Evolutionary conservation across 805 yeast genomes (phyloP), one percentile per base, ranked within the genome.

Genomic region (Tetrapisispora iriomotensis): DNA sequence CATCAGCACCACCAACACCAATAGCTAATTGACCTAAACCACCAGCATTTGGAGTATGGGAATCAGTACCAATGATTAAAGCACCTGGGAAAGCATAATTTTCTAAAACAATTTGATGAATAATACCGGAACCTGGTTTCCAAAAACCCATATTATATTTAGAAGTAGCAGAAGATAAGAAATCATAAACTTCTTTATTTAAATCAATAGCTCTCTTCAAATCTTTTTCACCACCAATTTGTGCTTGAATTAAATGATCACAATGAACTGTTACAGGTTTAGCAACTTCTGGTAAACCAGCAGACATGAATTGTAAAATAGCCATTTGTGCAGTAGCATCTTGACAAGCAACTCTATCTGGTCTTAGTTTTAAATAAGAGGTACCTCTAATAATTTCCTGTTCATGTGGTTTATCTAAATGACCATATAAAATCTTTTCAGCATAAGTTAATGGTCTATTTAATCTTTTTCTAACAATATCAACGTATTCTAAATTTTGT

Each of bases 281-380:
- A 41, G 94, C 94, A 38, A 88, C 94, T 60, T 77, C 74, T 46
- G 84, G 81, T 77, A 87, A 70, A 57, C 94, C 95, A 53, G 95
- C 94, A 45, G 95, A 82, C 94, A 87, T 87, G 66, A 88, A 88
- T 71, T 88, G 97, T 59, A 88, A 71, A 53, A 88, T 75, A 41
- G 96, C 96, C 97, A 88, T 88, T 72, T 88, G 97, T 42, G 96
- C 96, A 43, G 96, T 86, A 42, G 97, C 97, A 72, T 88, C 97
- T 72, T 88, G 97, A 82, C 95, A 87, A 36, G 96, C 96, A 45
- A 90, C 96, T 66, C 97, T 79, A 66, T 88, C 97, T 40, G 97
- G 97, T 68, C 94, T 81, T 62, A 90, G 75, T 69, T 90, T 90
- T 66, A 88, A 74, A 70, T 90, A 90, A 36, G 92, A 81, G 42